A percentile compares a stretch with the other conserved stretches of the same genome.
phyloP scores from a whole-genome alignment of 345 rosid genomes.

The Turritis glabra region DNA sequence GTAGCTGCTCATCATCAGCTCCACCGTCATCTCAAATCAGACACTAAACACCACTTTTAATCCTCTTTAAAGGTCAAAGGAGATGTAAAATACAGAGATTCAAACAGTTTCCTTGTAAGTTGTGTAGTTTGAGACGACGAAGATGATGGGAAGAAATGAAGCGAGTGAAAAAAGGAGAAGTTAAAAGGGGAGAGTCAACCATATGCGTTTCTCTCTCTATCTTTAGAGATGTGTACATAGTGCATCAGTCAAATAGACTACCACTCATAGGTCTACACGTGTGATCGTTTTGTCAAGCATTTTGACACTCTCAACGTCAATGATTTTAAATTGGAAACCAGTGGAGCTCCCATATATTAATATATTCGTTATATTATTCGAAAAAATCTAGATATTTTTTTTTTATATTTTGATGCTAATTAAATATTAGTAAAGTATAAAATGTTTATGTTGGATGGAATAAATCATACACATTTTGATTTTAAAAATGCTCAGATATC shows the following conservation, averaged over 20 bases:
- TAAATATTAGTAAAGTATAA: too few relatives aligned
- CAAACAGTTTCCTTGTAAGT: neutral
- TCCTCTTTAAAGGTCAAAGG: constrained; percentile 16
- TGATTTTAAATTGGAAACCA: constrained; percentile 17
- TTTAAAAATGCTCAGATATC: neutral
- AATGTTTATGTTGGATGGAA: too few relatives aligned
- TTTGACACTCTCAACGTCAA: constrained; percentile 34
- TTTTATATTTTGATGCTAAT: too few relatives aligned
- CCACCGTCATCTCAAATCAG: constrained; percentile 23
- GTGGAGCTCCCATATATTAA: neutral
- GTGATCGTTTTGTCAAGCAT: neutral
- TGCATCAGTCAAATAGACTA: constrained; percentile 32
- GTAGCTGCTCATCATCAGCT: constrained; percentile 27
- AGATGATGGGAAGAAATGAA: neutral
- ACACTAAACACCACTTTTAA: neutral
- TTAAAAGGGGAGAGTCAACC: constrained; percentile 34
- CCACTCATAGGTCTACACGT: constrained; percentile 18
- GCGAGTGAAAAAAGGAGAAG: neutral
- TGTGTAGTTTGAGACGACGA: constrained; percentile 20
- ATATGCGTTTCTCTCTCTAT: constrained; percentile 16
- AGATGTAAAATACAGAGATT: neutral
- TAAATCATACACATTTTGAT: too few relatives aligned
- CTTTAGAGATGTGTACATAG: neutral
- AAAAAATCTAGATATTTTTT: neutral
- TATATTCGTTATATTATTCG: neutral